A percentile compares a stretch with the other conserved stretches of the same genome.
Evolutionary conservation across 2,329 filamentous ascomycete genomes (phyloP).

Genomic region (Aphanoascus verrucosus): DNA sequence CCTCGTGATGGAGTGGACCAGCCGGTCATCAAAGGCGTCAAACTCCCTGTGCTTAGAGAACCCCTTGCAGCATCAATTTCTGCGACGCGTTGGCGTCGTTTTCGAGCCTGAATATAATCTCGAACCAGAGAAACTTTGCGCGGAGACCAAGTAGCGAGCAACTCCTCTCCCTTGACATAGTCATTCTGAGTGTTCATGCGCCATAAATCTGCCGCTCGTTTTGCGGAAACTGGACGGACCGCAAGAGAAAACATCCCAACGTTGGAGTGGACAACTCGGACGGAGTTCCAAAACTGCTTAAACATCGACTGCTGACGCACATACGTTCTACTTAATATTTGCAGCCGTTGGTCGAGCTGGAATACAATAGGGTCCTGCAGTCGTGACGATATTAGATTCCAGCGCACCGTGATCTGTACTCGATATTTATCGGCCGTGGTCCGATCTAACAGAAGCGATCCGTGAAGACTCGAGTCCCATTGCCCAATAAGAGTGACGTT

Average conservation of each 20-base stretch:
- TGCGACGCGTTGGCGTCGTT: conserved; percentile 60
- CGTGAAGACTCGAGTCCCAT: conserved; percentile 92
- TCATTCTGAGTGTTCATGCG: conserved; percentile 89
- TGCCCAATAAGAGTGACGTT: conserved; percentile 80
- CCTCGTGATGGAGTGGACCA: conserved; percentile 24
- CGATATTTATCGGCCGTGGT: conserved; percentile 86
- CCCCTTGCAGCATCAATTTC: conserved; percentile 61
- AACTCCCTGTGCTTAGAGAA: conserved; percentile 32
- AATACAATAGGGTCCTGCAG: conserved; percentile 85
- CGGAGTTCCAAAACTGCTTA: conserved; percentile 72
- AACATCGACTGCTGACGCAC: conserved; percentile 80
- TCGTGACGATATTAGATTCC: conserved; percentile 75
- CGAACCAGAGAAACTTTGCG: conserved; percentile 82
- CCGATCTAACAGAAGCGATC: conserved; percentile 83
- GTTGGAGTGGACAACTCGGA: conserved; percentile 75
- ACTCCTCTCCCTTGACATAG: conserved; percentile 93
- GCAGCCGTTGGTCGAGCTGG: conserved; percentile 65
- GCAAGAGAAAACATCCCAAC: conserved; percentile 77
- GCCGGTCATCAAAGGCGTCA: conserved; percentile 29
- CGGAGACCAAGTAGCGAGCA: conserved; percentile 72
- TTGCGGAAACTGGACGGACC: conserved; percentile 79
- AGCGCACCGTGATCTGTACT: conserved; percentile 75
- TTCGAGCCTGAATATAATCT: conserved; percentile 68
- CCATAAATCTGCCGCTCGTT: conserved; percentile 87
- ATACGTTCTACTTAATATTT: conserved; percentile 74